Conservation (phyloP, 306 rosid species). For the Acmispon strigosus region DNA sequence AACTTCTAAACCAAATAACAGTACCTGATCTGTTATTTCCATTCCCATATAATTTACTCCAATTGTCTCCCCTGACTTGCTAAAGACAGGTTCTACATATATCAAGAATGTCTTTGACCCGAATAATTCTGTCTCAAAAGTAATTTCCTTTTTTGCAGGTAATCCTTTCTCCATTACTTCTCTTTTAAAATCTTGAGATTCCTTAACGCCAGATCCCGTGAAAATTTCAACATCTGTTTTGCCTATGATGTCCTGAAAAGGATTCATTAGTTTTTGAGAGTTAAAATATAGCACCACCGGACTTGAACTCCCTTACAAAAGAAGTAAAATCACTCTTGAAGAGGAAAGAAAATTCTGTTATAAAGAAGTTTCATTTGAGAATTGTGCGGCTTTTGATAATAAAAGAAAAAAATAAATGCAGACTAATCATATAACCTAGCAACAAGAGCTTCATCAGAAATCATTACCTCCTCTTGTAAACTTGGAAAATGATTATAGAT, state of each 20-base stretch:
- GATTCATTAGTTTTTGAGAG: background rate
- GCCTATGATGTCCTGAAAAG: slow-evolving; percentile 85
- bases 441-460: slow-evolving; percentile 29
- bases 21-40: slow-evolving; percentile 97
- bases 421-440: slow-evolving; percentile 27
- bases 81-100: slow-evolving; percentile 93
- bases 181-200: slow-evolving; percentile 93
- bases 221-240: slow-evolving; percentile 95
- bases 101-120: slow-evolving; percentile 89
- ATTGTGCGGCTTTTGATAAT: background rate
- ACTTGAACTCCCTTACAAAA: background rate
- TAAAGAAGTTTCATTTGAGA: background rate
- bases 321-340: slow-evolving; percentile 23
- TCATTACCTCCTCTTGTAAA: slow-evolving; percentile 87
- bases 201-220: slow-evolving; percentile 88
- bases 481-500: slow-evolving; percentile 98
- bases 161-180: slow-evolving; percentile 90
- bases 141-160: slow-evolving; percentile 88
- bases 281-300: background rate
- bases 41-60: slow-evolving; percentile 98
- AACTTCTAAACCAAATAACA: background rate
- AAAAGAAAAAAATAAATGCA: background rate
- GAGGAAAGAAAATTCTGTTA: slow-evolving; percentile 9
- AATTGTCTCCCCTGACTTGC: slow-evolving; percentile 93
- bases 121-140: slow-evolving; percentile 81